phyloP scores from a whole-genome alignment of 202 grass and related monocot species.

The Schoenoplectus triqueter region DNA sequence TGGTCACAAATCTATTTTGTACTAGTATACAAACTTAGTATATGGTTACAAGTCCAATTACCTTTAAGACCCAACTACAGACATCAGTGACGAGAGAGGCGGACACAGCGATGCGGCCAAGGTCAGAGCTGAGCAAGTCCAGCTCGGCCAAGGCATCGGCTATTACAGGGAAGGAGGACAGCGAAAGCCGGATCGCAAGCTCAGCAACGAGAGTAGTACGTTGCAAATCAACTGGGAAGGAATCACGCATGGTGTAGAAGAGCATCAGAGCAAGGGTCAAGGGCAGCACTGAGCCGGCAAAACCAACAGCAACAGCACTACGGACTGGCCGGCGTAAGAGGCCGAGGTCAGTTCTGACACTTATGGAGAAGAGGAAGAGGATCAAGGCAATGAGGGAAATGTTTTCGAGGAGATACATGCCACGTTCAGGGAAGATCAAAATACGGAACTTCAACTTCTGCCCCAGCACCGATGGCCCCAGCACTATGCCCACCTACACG shows the following conservation, averaged over 20 bases:
- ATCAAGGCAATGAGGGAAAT: constrained; percentile 59
- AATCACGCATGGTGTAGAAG: constrained; percentile 39
- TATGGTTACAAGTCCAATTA: not conserved
- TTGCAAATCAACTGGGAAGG: constrained; percentile 43
- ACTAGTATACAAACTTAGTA: not conserved
- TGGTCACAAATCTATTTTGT: not conserved
- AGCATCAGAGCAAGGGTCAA: constrained; percentile 46
- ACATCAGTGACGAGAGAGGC: constrained; percentile 71
- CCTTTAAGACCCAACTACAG: constrained; percentile 53
- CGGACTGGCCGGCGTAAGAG: constrained; percentile 53
- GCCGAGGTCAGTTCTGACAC: constrained; percentile 70
- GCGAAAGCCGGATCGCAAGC: constrained; percentile 56
- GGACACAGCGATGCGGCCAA: constrained; percentile 65
- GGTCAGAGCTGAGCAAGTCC: constrained; percentile 82
- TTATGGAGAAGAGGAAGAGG: constrained; percentile 73
- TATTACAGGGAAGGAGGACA: constrained; percentile 71
- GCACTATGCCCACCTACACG: constrained; percentile 50
- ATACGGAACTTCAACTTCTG: constrained; percentile 42
- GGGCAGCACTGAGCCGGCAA: constrained; percentile 49
- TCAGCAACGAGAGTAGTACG: constrained; percentile 41
- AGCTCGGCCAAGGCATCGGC: constrained; percentile 66
- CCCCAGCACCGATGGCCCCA: constrained; percentile 62
- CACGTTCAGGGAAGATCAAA: constrained; percentile 58
- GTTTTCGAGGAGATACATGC: constrained; percentile 66
- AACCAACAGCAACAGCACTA: constrained; percentile 53